phyloP scores from a whole-genome alignment of 192 early-diverging fungal genomes.

The Gigaspora rosea region DNA sequence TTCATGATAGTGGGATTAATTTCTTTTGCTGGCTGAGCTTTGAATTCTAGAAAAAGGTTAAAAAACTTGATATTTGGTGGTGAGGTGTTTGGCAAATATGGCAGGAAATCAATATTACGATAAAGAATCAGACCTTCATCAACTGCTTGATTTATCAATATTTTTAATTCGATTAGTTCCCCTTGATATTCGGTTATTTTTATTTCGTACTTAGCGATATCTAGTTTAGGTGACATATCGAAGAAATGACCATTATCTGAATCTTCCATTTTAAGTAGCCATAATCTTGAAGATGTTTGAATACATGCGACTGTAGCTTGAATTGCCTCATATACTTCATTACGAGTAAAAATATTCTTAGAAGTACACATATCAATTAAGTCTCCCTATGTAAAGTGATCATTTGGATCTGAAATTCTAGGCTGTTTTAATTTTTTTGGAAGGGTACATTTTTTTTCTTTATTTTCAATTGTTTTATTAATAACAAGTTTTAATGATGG shows the following conservation, averaged over 20 bases:
- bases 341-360: neutral
- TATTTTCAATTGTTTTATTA: neutral
- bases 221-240: neutral
- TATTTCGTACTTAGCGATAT: constrained; percentile 4
- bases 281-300: constrained; percentile 21
- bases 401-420: constrained; percentile 19
- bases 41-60: constrained; percentile 8
- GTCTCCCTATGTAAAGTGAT: neutral
- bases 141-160: constrained; percentile 6
- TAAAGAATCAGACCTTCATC: constrained; percentile 17
- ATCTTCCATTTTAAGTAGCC: constrained; percentile 23
- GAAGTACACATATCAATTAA: constrained; percentile 8
- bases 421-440: neutral
- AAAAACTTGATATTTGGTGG: neutral
- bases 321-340: neutral
- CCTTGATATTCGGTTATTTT: neutral
- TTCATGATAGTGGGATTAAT: constrained; percentile 15
- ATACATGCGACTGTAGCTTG: neutral
- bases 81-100: neutral
- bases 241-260: neutral
- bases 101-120: constrained; percentile 12
- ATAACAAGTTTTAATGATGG: neutral
- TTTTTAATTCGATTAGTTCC: neutral
- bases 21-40: neutral
- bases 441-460: neutral